Conservation (phyloP, 1,284 basidiomycete species). For the Trametes polyzona region DNA sequence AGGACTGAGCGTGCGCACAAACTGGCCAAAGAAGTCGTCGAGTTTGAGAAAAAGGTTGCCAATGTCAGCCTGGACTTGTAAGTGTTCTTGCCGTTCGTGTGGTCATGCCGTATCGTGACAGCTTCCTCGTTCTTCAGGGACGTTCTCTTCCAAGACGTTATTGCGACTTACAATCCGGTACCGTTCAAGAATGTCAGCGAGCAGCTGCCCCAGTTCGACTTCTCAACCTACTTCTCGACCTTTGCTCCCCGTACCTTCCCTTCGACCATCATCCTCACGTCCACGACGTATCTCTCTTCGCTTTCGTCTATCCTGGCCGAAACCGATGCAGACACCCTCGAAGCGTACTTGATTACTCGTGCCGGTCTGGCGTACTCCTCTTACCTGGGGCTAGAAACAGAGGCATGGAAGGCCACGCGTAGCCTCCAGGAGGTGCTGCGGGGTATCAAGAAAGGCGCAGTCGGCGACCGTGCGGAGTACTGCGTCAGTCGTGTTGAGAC, state of each 20-base stretch:
- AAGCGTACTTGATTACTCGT: constrained; percentile 84
- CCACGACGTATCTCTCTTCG: constrained; percentile 77
- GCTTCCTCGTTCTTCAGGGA: constrained; percentile 46
- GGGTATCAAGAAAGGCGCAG: constrained; percentile 87
- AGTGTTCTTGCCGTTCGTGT: constrained; percentile 30
- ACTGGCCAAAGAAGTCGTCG: constrained; percentile 76
- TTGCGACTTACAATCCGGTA: constrained; percentile 89
- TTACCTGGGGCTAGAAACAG: constrained; percentile 73
- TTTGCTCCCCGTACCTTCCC: constrained; percentile 85
- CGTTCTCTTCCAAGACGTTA: constrained; percentile 74
- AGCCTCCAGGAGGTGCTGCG: constrained; percentile 72
- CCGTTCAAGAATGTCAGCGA: constrained; percentile 71
- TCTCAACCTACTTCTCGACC: constrained; percentile 82
- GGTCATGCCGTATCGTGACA: neutral
- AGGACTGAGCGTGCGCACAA: constrained; percentile 54
- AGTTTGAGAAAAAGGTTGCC: constrained; percentile 84
- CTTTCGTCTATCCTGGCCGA: constrained; percentile 74
- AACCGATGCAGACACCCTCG: constrained; percentile 75
- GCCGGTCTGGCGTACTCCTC: constrained; percentile 69
- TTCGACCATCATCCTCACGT: constrained; percentile 77
- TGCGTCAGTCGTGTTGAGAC: constrained; percentile 69
- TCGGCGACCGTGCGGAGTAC: constrained; percentile 82
- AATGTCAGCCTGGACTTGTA: constrained; percentile 81
- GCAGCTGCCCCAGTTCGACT: constrained; percentile 78
- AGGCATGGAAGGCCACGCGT: constrained; percentile 76